A percentile compares a stretch with the other conserved stretches of the same genome.
These are phyloP conservation scores for Kandelia obovata DNA, from an alignment of 345 rosid genomes.

Conservation along the genomic window DNA sequence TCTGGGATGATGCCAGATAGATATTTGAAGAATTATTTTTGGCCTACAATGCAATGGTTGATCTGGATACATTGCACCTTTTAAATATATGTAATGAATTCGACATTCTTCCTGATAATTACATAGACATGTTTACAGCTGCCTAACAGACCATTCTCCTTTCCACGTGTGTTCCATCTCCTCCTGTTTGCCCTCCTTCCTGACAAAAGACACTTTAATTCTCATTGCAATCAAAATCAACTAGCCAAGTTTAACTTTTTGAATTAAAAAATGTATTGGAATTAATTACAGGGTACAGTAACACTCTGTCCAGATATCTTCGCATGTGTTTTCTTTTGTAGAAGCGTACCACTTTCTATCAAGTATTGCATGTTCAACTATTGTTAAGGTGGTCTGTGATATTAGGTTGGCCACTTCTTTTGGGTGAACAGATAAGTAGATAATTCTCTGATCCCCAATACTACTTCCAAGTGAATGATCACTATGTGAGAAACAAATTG, in stretches of 20 bases:
- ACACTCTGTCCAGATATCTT: not conserved
- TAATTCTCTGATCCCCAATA: slow-evolving; percentile 90
- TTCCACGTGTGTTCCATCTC: no score
- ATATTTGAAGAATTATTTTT: no score
- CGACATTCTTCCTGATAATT: no score
- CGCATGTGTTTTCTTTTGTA: not conserved
- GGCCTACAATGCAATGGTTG: no score
- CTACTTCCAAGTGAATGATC: slow-evolving; percentile 95
- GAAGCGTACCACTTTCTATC: not conserved
- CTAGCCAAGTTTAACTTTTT: not conserved
- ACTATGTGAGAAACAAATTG: slow-evolving; percentile 94
- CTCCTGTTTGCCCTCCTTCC: no score
- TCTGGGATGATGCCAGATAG: no score
- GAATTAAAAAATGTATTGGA: not conserved
- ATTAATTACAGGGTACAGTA: not conserved
- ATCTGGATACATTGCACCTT: no score
- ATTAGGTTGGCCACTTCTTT: not conserved
- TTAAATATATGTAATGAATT: no score
- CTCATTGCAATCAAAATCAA: not conserved
- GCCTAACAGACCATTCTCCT: no score
- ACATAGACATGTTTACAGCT: no score
- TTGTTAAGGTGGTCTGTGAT: not conserved
- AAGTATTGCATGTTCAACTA: not conserved
- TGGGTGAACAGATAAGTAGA: slow-evolving; percentile 64
- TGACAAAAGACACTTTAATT: not conserved